A percentile compares a stretch with the other conserved stretches of the same genome.
Conservation (phyloP, 768 basidiomycete species). For the Galerina sulciceps region DNA sequence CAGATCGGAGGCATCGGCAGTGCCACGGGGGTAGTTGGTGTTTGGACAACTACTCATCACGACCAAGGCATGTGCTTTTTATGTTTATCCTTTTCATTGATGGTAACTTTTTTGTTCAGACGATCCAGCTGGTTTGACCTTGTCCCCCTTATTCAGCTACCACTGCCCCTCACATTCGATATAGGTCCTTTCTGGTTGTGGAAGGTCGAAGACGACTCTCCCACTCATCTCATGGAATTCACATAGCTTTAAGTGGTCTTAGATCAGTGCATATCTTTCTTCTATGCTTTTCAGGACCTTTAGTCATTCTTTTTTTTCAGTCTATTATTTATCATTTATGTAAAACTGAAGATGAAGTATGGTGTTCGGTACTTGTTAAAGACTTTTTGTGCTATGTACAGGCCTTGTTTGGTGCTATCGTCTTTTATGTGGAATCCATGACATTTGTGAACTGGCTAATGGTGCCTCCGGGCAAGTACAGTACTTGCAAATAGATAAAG, state of each 20-base stretch:
- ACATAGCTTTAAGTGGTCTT: slow-evolving; percentile 13
- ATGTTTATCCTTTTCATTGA: not conserved
- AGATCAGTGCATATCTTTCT: not conserved
- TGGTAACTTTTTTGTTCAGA: slow-evolving; percentile 33
- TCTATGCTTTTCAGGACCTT: not conserved
- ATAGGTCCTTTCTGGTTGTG: slow-evolving; percentile 77
- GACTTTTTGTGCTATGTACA: not conserved
- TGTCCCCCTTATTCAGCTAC: not conserved
- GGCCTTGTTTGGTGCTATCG: not conserved
- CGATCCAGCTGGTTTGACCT: slow-evolving; percentile 64
- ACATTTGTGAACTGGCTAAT: slow-evolving; percentile 1
- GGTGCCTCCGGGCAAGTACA: slow-evolving; percentile 38
- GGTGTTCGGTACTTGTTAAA: not conserved
- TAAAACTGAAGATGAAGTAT: not conserved
- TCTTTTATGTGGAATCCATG: not conserved
- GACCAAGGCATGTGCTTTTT: slow-evolving; percentile 46
- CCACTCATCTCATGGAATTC: slow-evolving; percentile 40
- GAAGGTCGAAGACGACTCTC: slow-evolving; percentile 51
- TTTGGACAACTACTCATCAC: slow-evolving; percentile 69
- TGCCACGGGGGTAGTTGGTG: slow-evolving; percentile 67
- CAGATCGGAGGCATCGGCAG: slow-evolving; percentile 71
- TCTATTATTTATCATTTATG: not conserved
- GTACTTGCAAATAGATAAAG: slow-evolving; percentile 55
- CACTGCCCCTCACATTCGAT: not conserved
- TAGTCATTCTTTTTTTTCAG: too few species aligned